phyloP scores from a whole-genome alignment of 1,284 basidiomycete genomes.

The Puccinia novopanici region DNA sequence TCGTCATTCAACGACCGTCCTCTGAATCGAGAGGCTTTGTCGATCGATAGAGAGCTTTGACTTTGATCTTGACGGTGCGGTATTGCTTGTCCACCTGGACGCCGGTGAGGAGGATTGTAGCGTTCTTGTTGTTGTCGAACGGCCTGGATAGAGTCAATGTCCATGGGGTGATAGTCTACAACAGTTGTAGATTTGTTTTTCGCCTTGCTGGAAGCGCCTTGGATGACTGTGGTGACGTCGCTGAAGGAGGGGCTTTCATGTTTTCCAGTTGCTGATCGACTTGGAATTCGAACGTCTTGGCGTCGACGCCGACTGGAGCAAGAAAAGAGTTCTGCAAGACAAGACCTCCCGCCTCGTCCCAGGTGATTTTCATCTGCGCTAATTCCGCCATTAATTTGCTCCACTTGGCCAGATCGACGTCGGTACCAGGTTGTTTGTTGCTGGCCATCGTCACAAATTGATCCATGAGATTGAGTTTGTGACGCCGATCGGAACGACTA shows the following conservation, averaged over 20 bases:
- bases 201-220: neutral
- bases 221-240: neutral
- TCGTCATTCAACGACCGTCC: too few species aligned
- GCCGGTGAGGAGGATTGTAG: too few species aligned
- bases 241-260: neutral
- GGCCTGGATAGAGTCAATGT: neutral
- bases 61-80: too few species aligned
- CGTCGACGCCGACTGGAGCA: neutral
- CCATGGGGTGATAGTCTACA: neutral
- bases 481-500: neutral
- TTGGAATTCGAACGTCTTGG: constrained; percentile 9
- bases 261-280: neutral
- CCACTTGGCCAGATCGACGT: neutral
- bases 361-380: neutral
- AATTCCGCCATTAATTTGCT: neutral
- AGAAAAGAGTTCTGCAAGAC: neutral
- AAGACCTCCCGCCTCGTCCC: neutral
- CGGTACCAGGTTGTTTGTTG: neutral
- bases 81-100: too few species aligned
- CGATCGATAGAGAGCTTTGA: too few species aligned
- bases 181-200: neutral
- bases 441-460: neutral
- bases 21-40: too few species aligned
- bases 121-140: neutral
- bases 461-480: neutral